Base-by-base conservation (phyloP, 495 filamentous ascomycete species). In the Trichoderma virens region DNA sequence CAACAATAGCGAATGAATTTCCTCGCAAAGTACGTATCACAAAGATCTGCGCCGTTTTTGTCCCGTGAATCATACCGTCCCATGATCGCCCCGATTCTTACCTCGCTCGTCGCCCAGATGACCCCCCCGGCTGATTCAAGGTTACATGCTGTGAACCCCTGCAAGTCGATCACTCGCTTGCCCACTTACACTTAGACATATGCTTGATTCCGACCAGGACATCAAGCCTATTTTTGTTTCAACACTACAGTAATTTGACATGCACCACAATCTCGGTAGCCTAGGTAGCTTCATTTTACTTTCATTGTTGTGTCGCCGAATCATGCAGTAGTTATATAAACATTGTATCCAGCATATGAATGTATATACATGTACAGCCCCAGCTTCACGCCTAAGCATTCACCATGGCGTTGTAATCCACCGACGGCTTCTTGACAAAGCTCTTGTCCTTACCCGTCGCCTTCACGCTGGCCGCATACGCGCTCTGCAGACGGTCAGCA, bases 401-500 rank as follows among this genome's bases (percentile, higher is more conserved):
- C 25, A 56, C 25, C 51, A 27, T 28, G 8, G 23, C 25, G 0
- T 0, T 13, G 25, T 56, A 56, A 11, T 56, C 16, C 7, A 56
- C 25, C 2, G 8, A 13, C 8, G 51, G 51, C 51, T 30, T 56
- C 51, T 28, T 13, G 0, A 13, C 51, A 13, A 56, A 56, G 51
- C 51, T 56, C 51, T 28, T n/a, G 8, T 56, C n/a, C 18, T 7
- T 5, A 7, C 3, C 51, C 8, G 23, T 30, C 51, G 51, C 23
- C 27, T 9, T n/a, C 23, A 30, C 51, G 51, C 51, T 56, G 2
- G 7, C 25, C 51, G 23, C 25, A 30, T 56, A 73, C 16, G 68
- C 62, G 32, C 30, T 16, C 2, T 62, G 66, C 64, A 75, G 39
- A 23, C 13, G 60, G 23, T 64, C 25, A 9, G 65, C 66, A 59